Percentiles rank a stretch among this genome's conserved stretches.
phyloP scores from a whole-genome alignment of 2,329 filamentous ascomycete genomes.

The Achaetomium macrosporum region DNA sequence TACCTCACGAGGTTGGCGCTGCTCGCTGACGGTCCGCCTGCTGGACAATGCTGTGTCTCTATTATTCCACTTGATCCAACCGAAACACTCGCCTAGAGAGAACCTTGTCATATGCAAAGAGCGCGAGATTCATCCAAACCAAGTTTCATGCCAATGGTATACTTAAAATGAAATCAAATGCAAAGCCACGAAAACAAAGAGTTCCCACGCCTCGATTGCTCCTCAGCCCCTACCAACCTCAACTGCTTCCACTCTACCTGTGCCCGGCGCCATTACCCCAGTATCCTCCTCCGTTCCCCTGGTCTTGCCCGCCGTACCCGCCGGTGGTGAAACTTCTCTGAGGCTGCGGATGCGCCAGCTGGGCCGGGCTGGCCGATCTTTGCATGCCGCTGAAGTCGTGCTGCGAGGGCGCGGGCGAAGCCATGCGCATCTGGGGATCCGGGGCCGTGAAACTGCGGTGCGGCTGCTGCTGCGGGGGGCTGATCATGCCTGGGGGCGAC shows the following conservation, averaged over 20 bases:
- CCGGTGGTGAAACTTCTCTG: conserved; percentile 24
- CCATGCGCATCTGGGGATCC: conserved; percentile 25
- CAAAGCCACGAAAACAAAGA: neutral
- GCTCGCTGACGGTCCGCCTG: too few relatives aligned
- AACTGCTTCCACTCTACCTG: neutral
- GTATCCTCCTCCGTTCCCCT: neutral
- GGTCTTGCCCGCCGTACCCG: conserved; percentile 12
- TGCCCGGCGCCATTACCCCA: conserved; percentile 3
- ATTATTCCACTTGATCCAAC: too few relatives aligned
- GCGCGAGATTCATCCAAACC: neutral
- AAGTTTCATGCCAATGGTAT: neutral
- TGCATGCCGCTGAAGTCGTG: conserved; percentile 19
- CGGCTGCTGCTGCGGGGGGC: conserved; percentile 14
- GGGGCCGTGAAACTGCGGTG: conserved; percentile 28
- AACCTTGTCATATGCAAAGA: neutral
- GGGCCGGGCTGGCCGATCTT: conserved; percentile 26
- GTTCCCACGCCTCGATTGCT: neutral
- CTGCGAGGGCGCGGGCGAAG: conserved; percentile 25
- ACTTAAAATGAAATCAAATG: neutral
- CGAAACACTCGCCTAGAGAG: too few relatives aligned
- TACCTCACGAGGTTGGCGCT: too few relatives aligned
- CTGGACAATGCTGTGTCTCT: too few relatives aligned
- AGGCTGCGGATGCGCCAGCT: conserved; percentile 21
- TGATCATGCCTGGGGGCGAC: neutral
- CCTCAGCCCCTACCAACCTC: neutral